A percentile compares a stretch with the other conserved stretches of the same genome.
phyloP scores from a whole-genome alignment of 441 rosid species.

The Pelargonium cotyledonis region DNA sequence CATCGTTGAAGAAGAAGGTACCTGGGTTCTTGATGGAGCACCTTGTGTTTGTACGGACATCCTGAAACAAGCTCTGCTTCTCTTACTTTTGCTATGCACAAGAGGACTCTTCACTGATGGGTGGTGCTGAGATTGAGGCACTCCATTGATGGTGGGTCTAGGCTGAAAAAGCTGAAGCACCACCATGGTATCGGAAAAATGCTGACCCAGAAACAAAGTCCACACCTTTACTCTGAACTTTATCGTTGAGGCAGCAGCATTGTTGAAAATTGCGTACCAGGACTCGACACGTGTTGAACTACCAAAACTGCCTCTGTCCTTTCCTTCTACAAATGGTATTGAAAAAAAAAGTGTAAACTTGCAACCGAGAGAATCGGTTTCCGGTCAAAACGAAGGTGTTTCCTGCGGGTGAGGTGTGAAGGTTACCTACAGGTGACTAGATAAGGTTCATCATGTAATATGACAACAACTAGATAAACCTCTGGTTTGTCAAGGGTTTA shows the following conservation, averaged over 20 bases:
- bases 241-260: neutral
- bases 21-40: constrained; percentile 22
- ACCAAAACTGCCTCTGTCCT: neutral
- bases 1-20: neutral
- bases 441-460: too few species aligned
- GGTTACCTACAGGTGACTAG: too few species aligned
- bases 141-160: constrained; percentile 33
- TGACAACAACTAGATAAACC: too few species aligned
- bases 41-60: constrained; percentile 14
- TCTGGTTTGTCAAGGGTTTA: too few species aligned
- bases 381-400: too few species aligned
- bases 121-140: constrained; percentile 8
- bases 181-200: neutral
- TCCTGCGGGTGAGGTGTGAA: too few species aligned
- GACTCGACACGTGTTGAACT: constrained; percentile 40
- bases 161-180: constrained; percentile 20
- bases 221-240: constrained; percentile 1
- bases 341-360: too few species aligned
- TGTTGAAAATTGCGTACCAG: constrained; percentile 23
- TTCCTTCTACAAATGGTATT: too few species aligned
- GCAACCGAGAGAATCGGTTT: too few species aligned
- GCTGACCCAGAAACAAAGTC: constrained; percentile 10
- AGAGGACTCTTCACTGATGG: neutral
- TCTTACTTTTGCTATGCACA: neutral
- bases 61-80: neutral